phyloP scores from a whole-genome alignment of 192 early-diverging fungal genomes.

The Backusella sp. region DNA sequence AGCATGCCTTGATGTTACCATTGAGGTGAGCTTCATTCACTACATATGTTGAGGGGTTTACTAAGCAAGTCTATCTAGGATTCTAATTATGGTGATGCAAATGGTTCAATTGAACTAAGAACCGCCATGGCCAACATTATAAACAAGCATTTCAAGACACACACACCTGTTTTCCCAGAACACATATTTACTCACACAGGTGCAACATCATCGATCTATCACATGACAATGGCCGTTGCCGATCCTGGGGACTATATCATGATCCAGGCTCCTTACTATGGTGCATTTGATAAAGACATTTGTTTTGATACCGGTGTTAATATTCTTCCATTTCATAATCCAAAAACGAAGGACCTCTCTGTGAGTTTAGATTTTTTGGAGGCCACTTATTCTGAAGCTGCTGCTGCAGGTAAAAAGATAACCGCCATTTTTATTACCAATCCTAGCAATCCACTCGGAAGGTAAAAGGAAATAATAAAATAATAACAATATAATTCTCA shows the following conservation, averaged over 20 bases:
- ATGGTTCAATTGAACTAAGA: conserved; percentile 60
- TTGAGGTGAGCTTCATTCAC: neutral
- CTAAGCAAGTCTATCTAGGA: conserved; percentile 23
- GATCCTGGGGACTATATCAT: conserved; percentile 74
- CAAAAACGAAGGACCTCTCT: conserved; percentile 35
- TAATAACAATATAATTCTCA: too few species aligned
- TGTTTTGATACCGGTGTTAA: conserved; percentile 47
- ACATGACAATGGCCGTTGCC: conserved; percentile 59
- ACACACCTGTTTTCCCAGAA: conserved; percentile 37
- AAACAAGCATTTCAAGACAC: conserved; percentile 63
- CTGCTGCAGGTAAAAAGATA: conserved; percentile 44
- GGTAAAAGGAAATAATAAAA: conserved; percentile 19
- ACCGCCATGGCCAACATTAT: conserved; percentile 57
- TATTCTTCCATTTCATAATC: conserved; percentile 52
- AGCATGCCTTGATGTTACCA: neutral
- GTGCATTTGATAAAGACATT: conserved; percentile 69
- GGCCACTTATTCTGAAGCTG: conserved; percentile 43
- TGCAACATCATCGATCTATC: conserved; percentile 62
- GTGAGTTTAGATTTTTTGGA: conserved; percentile 45
- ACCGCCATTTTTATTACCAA: conserved; percentile 67
- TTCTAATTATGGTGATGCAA: conserved; percentile 42
- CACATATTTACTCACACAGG: conserved; percentile 68
- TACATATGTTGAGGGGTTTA: too few species aligned
- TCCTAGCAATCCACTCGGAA: conserved; percentile 74
- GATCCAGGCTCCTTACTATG: conserved; percentile 76